Conservation (phyloP, 768 basidiomycete genomes). For the Coprinopsis cinerea region DNA sequence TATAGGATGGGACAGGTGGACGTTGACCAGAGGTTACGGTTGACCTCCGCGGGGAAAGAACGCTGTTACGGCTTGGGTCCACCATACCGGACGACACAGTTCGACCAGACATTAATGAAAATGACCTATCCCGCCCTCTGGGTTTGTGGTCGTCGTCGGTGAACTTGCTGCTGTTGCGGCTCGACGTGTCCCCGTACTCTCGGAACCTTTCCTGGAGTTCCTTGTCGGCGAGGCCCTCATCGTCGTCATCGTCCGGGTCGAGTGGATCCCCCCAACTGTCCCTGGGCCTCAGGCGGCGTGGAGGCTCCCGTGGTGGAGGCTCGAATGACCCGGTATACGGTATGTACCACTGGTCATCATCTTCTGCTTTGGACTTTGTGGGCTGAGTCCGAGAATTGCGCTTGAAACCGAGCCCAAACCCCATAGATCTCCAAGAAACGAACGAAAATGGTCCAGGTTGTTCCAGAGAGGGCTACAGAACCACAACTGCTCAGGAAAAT, state of each 20-base stretch:
- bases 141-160: conserved; percentile 13
- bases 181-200: neutral
- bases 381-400: conserved; percentile 4
- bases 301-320: conserved; percentile 11
- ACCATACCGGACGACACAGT: conserved; percentile 33
- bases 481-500: neutral
- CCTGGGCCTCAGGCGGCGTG: conserved; percentile 8
- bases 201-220: conserved; percentile 9
- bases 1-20: conserved; percentile 34
- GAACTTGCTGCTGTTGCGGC: neutral
- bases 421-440: neutral
- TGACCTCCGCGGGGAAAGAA: conserved; percentile 27
- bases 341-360: conserved; percentile 16
- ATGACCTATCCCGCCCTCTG: conserved; percentile 25
- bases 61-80: conserved; percentile 29
- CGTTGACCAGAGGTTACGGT: conserved; percentile 28
- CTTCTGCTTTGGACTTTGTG: neutral
- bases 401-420: conserved; percentile 9
- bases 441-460: neutral
- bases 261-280: conserved; percentile 18
- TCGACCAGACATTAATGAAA: conserved; percentile 38
- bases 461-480: neutral
- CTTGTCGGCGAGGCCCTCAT: conserved; percentile 5
- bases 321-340: conserved; percentile 16
- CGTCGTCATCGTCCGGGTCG: conserved; percentile 6